These are phyloP conservation scores for Russula earlei DNA, from an alignment of 768 basidiomycete genomes.

Conservation along the genomic window DNA sequence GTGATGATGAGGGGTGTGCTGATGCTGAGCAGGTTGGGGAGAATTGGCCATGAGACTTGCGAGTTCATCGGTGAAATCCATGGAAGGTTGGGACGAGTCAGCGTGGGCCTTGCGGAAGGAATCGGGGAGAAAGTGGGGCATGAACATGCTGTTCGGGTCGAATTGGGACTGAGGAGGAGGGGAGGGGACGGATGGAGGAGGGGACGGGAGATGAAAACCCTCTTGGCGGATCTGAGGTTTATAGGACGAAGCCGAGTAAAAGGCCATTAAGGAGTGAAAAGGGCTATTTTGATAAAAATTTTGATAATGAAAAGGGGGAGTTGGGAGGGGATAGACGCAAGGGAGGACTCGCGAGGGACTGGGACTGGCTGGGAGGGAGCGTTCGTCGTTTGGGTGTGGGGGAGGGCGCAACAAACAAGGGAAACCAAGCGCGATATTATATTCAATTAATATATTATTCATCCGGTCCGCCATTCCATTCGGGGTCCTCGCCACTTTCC, in stretches of 20 bases:
- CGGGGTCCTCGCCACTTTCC: conserved; percentile 9
- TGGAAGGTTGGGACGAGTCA: conserved; percentile 21
- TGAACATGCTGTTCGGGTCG: conserved; percentile 33
- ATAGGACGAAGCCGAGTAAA: conserved; percentile 32
- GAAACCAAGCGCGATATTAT: not conserved
- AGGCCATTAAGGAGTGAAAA: conserved; percentile 26
- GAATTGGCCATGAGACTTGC: conserved; percentile 44
- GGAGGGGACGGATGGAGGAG: conserved; percentile 29
- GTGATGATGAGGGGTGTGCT: conserved; percentile 23
- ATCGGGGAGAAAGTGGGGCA: conserved; percentile 44
- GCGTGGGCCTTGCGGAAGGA: conserved; percentile 45
- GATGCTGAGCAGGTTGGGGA: conserved; percentile 19
- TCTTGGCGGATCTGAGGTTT: conserved; percentile 60
- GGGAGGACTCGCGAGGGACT: not conserved
- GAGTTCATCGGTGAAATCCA: conserved; percentile 61
- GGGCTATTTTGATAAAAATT: not conserved
- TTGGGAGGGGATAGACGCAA: not conserved
- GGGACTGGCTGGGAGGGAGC: not conserved
- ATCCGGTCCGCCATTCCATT: conserved; percentile 5
- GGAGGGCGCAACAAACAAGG: not conserved
- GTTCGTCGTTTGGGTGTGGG: too few relatives aligned
- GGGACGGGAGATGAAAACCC: conserved; percentile 59
- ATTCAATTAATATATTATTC: not conserved
- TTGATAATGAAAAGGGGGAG: not conserved
- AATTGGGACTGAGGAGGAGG: conserved; percentile 24